Conservation (phyloP, 352 stramenopile species). For the Pythium phragmitis region DNA sequence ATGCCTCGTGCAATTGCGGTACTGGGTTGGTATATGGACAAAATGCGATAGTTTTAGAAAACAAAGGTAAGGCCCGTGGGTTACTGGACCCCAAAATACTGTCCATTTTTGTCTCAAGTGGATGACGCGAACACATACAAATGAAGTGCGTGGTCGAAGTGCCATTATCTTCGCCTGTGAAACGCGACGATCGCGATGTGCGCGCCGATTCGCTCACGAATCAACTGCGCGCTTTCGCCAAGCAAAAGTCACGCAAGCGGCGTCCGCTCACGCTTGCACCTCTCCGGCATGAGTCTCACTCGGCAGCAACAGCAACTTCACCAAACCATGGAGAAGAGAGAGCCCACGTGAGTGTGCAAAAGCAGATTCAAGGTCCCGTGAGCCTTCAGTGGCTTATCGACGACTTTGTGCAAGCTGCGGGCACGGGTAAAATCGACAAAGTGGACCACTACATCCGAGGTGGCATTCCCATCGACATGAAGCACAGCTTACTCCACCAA, state of each 20-base stretch:
- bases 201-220: conserved; percentile 44
- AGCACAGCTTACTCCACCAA: conserved; percentile 56
- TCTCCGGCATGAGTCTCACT: conserved; percentile 7
- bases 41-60: conserved; percentile 18
- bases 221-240: conserved; percentile 37
- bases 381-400: conserved; percentile 55
- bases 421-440: conserved; percentile 36
- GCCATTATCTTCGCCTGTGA: conserved; percentile 5
- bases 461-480: conserved; percentile 50
- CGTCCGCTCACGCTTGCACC: conserved; percentile 23
- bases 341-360: conserved; percentile 29
- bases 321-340: neutral
- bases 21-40: conserved; percentile 10
- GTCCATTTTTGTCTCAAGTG: conserved; percentile 13
- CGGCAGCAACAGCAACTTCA: neutral
- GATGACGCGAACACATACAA: neutral
- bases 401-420: conserved; percentile 54
- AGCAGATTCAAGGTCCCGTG: conserved; percentile 49
- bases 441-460: conserved; percentile 53
- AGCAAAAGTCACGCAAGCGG: conserved; percentile 33
- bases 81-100: neutral
- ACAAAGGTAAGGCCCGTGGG: conserved; percentile 4
- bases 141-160: conserved; percentile 15
- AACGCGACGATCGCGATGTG: conserved; percentile 33
- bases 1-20: neutral